Evolutionary conservation across 2,329 filamentous ascomycete genomes (phyloP).

Genomic region (Xylariaceae sp.): DNA sequence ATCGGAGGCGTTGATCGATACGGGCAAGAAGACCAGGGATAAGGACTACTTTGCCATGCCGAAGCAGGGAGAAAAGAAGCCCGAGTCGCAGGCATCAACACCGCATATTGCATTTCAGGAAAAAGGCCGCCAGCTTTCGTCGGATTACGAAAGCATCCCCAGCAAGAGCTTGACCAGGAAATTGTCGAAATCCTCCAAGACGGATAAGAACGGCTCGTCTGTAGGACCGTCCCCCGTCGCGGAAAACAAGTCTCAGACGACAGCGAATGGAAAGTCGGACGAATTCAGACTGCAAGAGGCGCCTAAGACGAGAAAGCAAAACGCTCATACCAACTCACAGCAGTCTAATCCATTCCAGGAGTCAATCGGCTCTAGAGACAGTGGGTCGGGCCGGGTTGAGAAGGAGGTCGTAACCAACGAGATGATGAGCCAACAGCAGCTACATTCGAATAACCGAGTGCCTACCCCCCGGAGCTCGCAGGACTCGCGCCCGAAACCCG

Average conservation of each 20-base stretch:
- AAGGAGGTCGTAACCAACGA: slow-evolving; percentile 30
- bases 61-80: slow-evolving; percentile 43
- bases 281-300: slow-evolving; percentile 78
- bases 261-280: slow-evolving; percentile 41
- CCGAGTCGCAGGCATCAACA: slow-evolving; percentile 53
- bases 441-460: slow-evolving; percentile 32
- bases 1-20: slow-evolving; percentile 42
- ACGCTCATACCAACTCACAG: slow-evolving; percentile 39
- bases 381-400: slow-evolving; percentile 35
- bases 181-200: slow-evolving; percentile 41
- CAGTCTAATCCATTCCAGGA: slow-evolving; percentile 37
- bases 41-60: slow-evolving; percentile 55
- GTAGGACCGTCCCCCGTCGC: slow-evolving; percentile 26
- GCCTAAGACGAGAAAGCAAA: slow-evolving; percentile 56
- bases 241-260: slow-evolving; percentile 37
- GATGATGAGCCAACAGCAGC: slow-evolving; percentile 32
- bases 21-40: slow-evolving; percentile 41
- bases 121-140: slow-evolving; percentile 62
- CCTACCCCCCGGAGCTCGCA: slow-evolving; percentile 50
- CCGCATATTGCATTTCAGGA: slow-evolving; percentile 93
- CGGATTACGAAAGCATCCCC: slow-evolving; percentile 52
- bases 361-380: slow-evolving; percentile 32
- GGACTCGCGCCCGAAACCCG: slow-evolving; percentile 53
- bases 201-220: slow-evolving; percentile 31
- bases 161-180: slow-evolving; percentile 45